Percentiles rank a stretch among this genome's conserved stretches.
Conservation (phyloP, 768 basidiomycete genomes). For the Gautieria morchelliformis region DNA sequence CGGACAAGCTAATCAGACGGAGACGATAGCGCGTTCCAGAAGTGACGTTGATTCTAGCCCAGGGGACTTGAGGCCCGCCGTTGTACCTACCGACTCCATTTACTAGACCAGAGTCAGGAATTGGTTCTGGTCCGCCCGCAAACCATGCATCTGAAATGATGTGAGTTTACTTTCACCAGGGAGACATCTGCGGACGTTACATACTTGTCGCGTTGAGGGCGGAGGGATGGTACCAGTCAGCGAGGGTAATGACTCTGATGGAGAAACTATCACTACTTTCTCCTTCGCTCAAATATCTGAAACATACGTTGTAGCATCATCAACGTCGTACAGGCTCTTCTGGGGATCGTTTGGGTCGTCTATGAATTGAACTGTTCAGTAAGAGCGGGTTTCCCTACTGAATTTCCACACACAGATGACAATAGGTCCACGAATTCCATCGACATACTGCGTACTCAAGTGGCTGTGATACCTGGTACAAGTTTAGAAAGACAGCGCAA, state of each 20-base stretch:
- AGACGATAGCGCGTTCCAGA: conserved; percentile 1
- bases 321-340: conserved; percentile 28
- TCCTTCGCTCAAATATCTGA: neutral
- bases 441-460: conserved; percentile 11
- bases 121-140: conserved; percentile 1
- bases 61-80: conserved; percentile 4
- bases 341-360: conserved; percentile 29
- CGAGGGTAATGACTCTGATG: conserved; percentile 35
- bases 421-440: conserved; percentile 10
- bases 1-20: conserved; percentile 4
- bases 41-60: conserved; percentile 4
- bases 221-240: conserved; percentile 31
- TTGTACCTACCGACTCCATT: conserved; percentile 29
- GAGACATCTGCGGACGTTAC: neutral
- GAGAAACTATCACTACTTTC: conserved; percentile 13
- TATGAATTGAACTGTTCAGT: neutral
- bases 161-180: neutral
- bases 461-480: conserved; percentile 14
- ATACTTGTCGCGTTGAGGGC: neutral
- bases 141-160: conserved; percentile 1
- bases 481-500: neutral
- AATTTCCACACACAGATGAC: conserved; percentile 5
- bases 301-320: conserved; percentile 25
- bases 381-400: neutral
- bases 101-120: conserved; percentile 36